phyloP scores from a whole-genome alignment of 371 early-diverging fungal genomes.

The Amoeboaphelidium protococcarum region DNA sequence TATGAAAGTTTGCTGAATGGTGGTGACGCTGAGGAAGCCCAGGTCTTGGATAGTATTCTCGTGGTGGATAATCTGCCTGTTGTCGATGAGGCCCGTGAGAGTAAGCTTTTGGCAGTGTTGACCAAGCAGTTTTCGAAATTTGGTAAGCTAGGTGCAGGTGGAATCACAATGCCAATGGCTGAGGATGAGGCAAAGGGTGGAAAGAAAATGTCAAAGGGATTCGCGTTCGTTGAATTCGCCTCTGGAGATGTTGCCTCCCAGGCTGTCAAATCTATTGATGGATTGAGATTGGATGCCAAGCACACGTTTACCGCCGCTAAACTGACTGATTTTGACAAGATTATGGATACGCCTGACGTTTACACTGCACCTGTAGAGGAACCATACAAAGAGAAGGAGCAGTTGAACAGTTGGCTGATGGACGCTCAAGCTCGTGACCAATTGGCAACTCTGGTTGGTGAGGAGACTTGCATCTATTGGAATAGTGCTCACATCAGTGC shows the following conservation, averaged over 20 bases:
- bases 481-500: slow-evolving; percentile 62
- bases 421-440: slow-evolving; percentile 74
- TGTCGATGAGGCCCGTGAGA: slow-evolving; percentile 61
- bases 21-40: slow-evolving; percentile 26
- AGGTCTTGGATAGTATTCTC: slow-evolving; percentile 54
- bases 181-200: background rate
- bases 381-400: slow-evolving; percentile 42
- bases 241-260: background rate
- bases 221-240: background rate
- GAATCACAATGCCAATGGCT: background rate
- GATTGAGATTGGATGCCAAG: slow-evolving; percentile 22
- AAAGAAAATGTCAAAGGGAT: background rate
- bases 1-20: no score
- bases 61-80: slow-evolving; percentile 74
- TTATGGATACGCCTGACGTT: slow-evolving; percentile 4
- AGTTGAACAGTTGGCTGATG: slow-evolving; percentile 63
- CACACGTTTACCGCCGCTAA: slow-evolving; percentile 57
- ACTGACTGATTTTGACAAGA: slow-evolving; percentile 72
- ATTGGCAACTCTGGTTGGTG: slow-evolving; percentile 54
- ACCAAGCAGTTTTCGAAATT: slow-evolving; percentile 49
- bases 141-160: slow-evolving; percentile 11
- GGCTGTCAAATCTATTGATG: background rate
- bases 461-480: slow-evolving; percentile 60
- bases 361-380: slow-evolving; percentile 27
- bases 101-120: slow-evolving; percentile 46